Conservation (phyloP, 192 early-diverging fungal species). For the Coemansia sp. region DNA sequence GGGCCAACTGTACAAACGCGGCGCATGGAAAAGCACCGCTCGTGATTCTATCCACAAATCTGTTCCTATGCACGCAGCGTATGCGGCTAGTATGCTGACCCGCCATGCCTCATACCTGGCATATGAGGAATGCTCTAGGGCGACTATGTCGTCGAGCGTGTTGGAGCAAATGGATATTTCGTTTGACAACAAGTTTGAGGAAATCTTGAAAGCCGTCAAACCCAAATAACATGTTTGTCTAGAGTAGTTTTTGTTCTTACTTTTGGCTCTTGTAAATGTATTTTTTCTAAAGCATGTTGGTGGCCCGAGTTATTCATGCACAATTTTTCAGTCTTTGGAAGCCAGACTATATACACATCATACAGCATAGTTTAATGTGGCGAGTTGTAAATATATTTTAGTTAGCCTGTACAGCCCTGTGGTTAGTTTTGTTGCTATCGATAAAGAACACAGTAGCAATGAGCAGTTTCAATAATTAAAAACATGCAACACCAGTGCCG, state of each 20-base stretch:
- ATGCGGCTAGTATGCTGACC: constrained; percentile 53
- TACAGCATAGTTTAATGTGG: too few relatives aligned
- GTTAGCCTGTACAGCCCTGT: too few relatives aligned
- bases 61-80: constrained; percentile 64
- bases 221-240: constrained; percentile 8
- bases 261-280: not conserved
- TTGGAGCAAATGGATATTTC: constrained; percentile 49
- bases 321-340: too few relatives aligned
- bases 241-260: too few relatives aligned
- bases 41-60: constrained; percentile 25
- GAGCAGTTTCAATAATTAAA: too few relatives aligned
- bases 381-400: too few relatives aligned
- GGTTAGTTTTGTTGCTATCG: too few relatives aligned
- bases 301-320: too few relatives aligned
- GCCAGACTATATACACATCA: too few relatives aligned
- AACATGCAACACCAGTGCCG: too few relatives aligned
- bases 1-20: constrained; percentile 65
- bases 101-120: constrained; percentile 50
- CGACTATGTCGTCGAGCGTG: constrained; percentile 39
- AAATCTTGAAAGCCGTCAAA: constrained; percentile 31
- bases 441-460: too few relatives aligned
- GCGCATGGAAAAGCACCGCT: constrained; percentile 48
- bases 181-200: constrained; percentile 56
- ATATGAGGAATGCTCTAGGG: constrained; percentile 44
- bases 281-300: too few relatives aligned